Conservation (phyloP, 1,284 basidiomycete species). For the Microbotryum lychnidis-dioicae region DNA sequence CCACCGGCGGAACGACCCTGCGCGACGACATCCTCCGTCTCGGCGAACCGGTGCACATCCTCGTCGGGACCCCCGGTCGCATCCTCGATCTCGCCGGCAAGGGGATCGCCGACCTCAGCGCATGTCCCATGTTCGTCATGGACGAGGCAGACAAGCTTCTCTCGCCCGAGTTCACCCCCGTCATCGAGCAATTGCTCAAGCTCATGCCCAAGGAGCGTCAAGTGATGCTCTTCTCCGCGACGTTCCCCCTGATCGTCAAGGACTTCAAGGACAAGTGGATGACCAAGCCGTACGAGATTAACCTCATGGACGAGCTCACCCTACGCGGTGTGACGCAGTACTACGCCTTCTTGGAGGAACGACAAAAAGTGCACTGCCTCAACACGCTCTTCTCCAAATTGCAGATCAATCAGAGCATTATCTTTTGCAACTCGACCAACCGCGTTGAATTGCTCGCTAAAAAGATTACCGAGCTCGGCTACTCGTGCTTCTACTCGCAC, state of each 20-base stretch:
- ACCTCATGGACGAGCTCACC: constrained; percentile 99
- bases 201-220: constrained; percentile 81
- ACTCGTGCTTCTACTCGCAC: constrained; percentile 99
- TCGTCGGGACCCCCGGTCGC: constrained; percentile 93
- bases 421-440: constrained; percentile 99
- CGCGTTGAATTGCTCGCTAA: constrained; percentile 97
- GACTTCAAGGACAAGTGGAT: constrained; percentile 99
- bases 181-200: constrained; percentile 89
- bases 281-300: constrained; percentile 93
- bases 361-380: constrained; percentile 97
- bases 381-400: constrained; percentile 97
- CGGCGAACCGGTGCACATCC: constrained; percentile 82
- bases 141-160: constrained; percentile 98
- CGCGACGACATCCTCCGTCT: constrained; percentile 96
- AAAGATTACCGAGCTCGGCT: constrained; percentile 97
- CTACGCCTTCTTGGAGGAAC: constrained; percentile 97
- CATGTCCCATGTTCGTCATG: constrained; percentile 95
- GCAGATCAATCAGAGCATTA: constrained; percentile 99
- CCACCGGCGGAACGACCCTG: constrained; percentile 93
- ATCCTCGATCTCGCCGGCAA: constrained; percentile 93
- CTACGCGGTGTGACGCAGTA: constrained; percentile 98
- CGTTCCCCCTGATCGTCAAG: constrained; percentile 98
- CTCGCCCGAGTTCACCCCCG: constrained; percentile 93
- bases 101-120: constrained; percentile 83
- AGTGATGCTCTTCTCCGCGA: constrained; percentile 98